Percentiles rank a stretch among this genome's conserved stretches.
phyloP scores from a whole-genome alignment of 108 stramenopile species.

The Nannochloropsis salina region DNA sequence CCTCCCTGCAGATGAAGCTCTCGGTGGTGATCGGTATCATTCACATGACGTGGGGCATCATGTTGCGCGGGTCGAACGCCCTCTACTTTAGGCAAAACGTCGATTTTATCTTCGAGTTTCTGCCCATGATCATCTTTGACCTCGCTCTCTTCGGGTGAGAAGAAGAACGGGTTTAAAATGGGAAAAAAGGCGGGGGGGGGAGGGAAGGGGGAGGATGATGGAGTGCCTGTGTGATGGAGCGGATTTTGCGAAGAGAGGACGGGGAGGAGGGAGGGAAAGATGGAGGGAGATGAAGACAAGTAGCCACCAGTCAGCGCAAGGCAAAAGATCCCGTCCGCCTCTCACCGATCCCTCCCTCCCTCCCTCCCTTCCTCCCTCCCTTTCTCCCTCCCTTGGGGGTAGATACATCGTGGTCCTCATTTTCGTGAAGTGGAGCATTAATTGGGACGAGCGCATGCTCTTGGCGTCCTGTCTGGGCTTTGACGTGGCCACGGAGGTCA shows the following conservation, averaged over 20 bases:
- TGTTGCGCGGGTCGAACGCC: conserved; percentile 81
- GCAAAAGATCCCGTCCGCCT: neutral
- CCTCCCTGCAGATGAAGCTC: conserved; percentile 93
- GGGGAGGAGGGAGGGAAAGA: too few species aligned
- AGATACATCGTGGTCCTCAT: conserved; percentile 94
- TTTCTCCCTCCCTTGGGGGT: neutral
- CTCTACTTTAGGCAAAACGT: conserved; percentile 78
- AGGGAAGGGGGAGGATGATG: too few species aligned
- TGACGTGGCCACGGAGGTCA: neutral
- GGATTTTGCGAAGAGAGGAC: too few species aligned
- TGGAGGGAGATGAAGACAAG: too few species aligned
- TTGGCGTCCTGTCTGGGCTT: conserved; percentile 72
- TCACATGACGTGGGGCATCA: conserved; percentile 93
- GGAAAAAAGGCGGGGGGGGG: too few species aligned
- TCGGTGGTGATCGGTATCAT: conserved; percentile 91
- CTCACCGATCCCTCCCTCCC: neutral
- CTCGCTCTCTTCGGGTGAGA: conserved; percentile 70
- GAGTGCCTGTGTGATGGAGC: too few species aligned
- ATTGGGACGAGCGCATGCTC: conserved; percentile 93
- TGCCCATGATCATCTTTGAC: conserved; percentile 94
- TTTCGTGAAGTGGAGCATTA: conserved; percentile 92
- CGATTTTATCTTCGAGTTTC: conserved; percentile 83
- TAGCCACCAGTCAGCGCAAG: neutral
- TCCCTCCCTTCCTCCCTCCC: neutral
- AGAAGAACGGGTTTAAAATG: neutral